Percentiles rank a stretch among this genome's conserved stretches.
Conservation (phyloP, 768 basidiomycete species). For the Coprinopsis cinerea region DNA sequence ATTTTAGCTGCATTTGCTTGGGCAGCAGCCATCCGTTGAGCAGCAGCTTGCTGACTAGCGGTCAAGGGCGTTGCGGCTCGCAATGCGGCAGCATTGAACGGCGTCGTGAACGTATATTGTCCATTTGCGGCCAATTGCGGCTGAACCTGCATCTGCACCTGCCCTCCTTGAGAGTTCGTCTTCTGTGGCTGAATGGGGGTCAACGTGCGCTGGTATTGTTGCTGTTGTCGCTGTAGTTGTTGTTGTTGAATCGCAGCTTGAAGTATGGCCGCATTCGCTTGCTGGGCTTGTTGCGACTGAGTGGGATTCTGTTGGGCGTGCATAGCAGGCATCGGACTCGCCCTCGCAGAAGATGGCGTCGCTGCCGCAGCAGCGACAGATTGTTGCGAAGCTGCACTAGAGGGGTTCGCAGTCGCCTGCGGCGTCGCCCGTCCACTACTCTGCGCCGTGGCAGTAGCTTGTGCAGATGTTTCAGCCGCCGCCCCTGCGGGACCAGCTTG, state of each 20-base stretch:
- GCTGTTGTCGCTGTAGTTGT: not conserved
- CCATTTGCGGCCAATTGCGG: no score
- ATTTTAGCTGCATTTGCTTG: no score
- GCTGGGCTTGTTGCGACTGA: slow-evolving; percentile 1
- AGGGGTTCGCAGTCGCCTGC: not conserved
- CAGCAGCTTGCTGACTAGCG: no score
- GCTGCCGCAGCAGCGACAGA: not conserved
- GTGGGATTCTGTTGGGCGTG: slow-evolving; percentile 5
- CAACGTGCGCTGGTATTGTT: not conserved
- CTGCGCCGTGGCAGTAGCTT: not conserved
- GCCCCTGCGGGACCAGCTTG: no score
- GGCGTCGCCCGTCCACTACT: not conserved
- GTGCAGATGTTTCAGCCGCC: slow-evolving; percentile 10
- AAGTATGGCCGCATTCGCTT: not conserved
- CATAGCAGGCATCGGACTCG: not conserved
- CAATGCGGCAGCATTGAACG: no score
- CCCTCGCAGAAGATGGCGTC: not conserved
- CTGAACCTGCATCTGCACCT: no score
- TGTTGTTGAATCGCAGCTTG: not conserved
- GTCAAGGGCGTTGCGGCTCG: no score
- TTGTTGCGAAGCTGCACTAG: not conserved
- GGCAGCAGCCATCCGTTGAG: no score
- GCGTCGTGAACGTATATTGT: no score
- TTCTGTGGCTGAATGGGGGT: slow-evolving; percentile 5
- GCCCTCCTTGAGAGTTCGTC: no score